phyloP scores from a whole-genome alignment of 441 rosid species.

The Gossypium lobatum region DNA sequence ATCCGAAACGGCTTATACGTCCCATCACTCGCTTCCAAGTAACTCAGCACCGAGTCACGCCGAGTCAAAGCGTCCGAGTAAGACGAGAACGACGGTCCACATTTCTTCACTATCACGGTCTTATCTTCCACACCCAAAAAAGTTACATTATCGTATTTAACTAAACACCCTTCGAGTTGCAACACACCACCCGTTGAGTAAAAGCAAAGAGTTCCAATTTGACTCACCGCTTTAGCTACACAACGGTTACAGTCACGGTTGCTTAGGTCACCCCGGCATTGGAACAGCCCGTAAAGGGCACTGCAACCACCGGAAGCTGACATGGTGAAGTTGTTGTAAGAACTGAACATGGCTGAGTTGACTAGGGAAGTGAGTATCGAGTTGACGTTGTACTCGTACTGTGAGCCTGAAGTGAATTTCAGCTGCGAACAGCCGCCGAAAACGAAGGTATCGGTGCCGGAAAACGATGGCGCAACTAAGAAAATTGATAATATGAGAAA shows the following conservation, averaged over 20 bases:
- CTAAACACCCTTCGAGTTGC: slow-evolving; percentile 47
- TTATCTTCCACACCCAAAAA: slow-evolving; percentile 60
- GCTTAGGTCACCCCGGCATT: slow-evolving; percentile 64
- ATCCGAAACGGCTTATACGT: slow-evolving; percentile 32
- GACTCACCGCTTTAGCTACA: slow-evolving; percentile 42
- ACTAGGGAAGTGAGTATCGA: slow-evolving; percentile 53
- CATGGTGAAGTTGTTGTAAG: slow-evolving; percentile 52
- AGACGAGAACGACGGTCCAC: slow-evolving; percentile 31
- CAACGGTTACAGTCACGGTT: slow-evolving; percentile 42
- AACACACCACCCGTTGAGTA: slow-evolving; percentile 34
- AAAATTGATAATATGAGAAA: slow-evolving; percentile 2
- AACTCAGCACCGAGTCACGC: slow-evolving; percentile 34
- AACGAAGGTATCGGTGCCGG: slow-evolving; percentile 42
- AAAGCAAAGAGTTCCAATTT: slow-evolving; percentile 43
- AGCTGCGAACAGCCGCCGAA: slow-evolving; percentile 64
- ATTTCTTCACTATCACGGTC: slow-evolving; percentile 36
- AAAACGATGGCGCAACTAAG: slow-evolving; percentile 23
- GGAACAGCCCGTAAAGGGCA: slow-evolving; percentile 44
- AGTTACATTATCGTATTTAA: slow-evolving; percentile 44
- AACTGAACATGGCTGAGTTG: slow-evolving; percentile 43
- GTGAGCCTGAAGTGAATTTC: slow-evolving; percentile 37
- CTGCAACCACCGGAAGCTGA: slow-evolving; percentile 7
- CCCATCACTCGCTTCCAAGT: slow-evolving; percentile 33
- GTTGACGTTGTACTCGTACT: slow-evolving; percentile 47
- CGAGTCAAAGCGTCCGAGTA: slow-evolving; percentile 33